Base-by-base conservation (phyloP, 495 filamentous ascomycete species). In the Tetracladium setigerum region DNA sequence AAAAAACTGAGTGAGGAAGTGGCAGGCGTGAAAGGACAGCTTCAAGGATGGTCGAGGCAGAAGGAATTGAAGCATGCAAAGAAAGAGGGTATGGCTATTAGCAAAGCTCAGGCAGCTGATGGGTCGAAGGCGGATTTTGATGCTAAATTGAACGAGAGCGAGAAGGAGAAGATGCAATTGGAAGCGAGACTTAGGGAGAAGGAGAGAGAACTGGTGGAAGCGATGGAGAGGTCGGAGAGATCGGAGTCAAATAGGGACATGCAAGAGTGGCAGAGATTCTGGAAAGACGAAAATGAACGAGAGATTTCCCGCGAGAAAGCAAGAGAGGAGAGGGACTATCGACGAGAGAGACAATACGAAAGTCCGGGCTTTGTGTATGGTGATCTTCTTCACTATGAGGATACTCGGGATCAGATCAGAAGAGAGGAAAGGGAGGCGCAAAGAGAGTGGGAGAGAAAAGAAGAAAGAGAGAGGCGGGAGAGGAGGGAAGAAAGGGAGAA, bases 181-280 rank as follows among this genome's bases (percentile, higher is more conserved):
- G 49, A 24, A 54, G 54, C 22, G 36, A 47, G 34, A 46, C 38
- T 33, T 31, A 47, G 30, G 15, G 22, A 45, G 27, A 43, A 48
- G 44, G 24, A 39, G 41, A 44, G 24, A 15, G 30, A 44, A 17
- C 7, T 32, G 13, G 30, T 11, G 7, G 10, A 17, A 14, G 30
- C 30, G 5, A 59, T 17, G 44, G 54, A 10, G 50, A 57, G 40
- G n/a, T n/a, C n/a, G n/a, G n/a, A n/a, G n/a, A n/a, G n/a, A n/a
- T n/a, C n/a, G n/a, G n/a, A n/a, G n/a, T n/a, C n/a, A n/a, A n/a
- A n/a, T n/a, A n/a, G n/a, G n/a, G n/a, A n/a, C n/a, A n/a, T n/a
- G n/a, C n/a, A n/a, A n/a, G n/a, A n/a, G n/a, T n/a, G n/a, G n/a
- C n/a, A n/a, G n/a, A n/a, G n/a, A n/a, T n/a, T n/a, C n/a, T n/a